Evolutionary conservation across 2,329 filamentous ascomycete genomes (phyloP).

Genomic region (Fusarium avenaceum): DNA sequence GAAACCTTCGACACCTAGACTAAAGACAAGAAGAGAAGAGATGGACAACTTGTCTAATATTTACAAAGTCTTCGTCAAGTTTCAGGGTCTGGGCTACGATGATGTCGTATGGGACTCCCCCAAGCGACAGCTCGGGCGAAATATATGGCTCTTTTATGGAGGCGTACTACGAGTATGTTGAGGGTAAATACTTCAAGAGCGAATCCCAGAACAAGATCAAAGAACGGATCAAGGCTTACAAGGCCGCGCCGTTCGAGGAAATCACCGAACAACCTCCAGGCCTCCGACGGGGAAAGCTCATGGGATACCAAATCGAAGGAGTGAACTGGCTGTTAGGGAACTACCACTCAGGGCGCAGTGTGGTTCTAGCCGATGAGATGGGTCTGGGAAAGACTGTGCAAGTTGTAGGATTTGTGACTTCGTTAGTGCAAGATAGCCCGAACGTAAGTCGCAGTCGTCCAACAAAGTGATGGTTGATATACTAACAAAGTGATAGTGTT

Average conservation of each 20-base stretch:
- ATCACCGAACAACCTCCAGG: constrained; percentile 79
- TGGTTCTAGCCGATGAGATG: constrained; percentile 97
- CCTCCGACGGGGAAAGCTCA: constrained; percentile 83
- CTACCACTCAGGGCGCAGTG: constrained; percentile 84
- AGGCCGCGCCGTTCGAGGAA: constrained; percentile 75
- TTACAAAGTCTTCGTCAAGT: constrained; percentile 84
- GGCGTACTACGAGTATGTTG: constrained; percentile 89
- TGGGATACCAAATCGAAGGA: constrained; percentile 94
- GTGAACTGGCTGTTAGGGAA: constrained; percentile 96
- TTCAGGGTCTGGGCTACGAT: constrained; percentile 91
- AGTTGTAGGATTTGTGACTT: constrained; percentile 84
- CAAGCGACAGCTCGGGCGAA: constrained; percentile 71
- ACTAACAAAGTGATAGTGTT: constrained; percentile 66
- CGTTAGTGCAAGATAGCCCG: constrained; percentile 75
- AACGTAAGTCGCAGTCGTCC: constrained; percentile 53
- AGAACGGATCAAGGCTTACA: constrained; percentile 76
- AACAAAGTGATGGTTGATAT: neutral
- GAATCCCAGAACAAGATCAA: constrained; percentile 72
- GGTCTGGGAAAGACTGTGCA: constrained; percentile 98
- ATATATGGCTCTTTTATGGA: constrained; percentile 83
- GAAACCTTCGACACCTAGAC: constrained; percentile 59
- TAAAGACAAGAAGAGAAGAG: constrained; percentile 76
- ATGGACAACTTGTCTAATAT: constrained; percentile 79
- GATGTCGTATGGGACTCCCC: constrained; percentile 89
- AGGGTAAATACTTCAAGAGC: constrained; percentile 77